Evolutionary conservation across 257 asterid species (phyloP).

Genomic region (Mitragyna speciosa): DNA sequence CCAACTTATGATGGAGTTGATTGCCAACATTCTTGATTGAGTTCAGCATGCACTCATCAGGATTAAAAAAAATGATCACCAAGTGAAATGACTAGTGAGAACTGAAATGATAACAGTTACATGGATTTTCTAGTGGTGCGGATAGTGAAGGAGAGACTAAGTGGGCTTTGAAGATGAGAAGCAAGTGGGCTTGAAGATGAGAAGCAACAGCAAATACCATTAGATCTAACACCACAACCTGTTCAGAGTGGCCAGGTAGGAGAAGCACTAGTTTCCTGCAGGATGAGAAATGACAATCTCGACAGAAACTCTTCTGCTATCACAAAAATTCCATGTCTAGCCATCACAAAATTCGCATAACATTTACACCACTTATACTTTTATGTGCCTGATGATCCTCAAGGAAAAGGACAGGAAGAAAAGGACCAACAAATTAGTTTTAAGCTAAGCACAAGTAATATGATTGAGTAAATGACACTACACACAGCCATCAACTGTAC

Average conservation of each 20-base stretch:
- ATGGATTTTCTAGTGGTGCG: slow-evolving; percentile 14
- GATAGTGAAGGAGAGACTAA: slow-evolving; percentile 12
- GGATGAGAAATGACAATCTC: slow-evolving; percentile 21
- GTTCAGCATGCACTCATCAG: background rate
- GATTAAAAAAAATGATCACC: background rate
- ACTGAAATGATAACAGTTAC: slow-evolving; percentile 8
- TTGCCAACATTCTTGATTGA: background rate
- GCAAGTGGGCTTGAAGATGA: slow-evolving; percentile 20
- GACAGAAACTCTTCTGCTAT: slow-evolving; percentile 5
- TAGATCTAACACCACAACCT: background rate
- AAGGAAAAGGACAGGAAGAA: background rate
- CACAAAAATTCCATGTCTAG: slow-evolving; percentile 10
- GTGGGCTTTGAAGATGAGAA: slow-evolving; percentile 17
- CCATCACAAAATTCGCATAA: slow-evolving; percentile 12
- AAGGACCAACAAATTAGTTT: background rate
- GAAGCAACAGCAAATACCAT: background rate
- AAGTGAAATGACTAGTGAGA: slow-evolving; percentile 9
- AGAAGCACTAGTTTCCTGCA: slow-evolving; percentile 24
- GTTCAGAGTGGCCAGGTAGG: slow-evolving; percentile 28
- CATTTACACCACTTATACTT: background rate
- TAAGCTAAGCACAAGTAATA: slow-evolving; percentile 1
- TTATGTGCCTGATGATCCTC: background rate
- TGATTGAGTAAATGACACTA: background rate
- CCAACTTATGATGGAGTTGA: background rate
- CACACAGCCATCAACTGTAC: background rate